Base-by-base conservation (phyloP, 2,329 filamentous ascomycete genomes). In the Escovopsis weberi region DNA sequence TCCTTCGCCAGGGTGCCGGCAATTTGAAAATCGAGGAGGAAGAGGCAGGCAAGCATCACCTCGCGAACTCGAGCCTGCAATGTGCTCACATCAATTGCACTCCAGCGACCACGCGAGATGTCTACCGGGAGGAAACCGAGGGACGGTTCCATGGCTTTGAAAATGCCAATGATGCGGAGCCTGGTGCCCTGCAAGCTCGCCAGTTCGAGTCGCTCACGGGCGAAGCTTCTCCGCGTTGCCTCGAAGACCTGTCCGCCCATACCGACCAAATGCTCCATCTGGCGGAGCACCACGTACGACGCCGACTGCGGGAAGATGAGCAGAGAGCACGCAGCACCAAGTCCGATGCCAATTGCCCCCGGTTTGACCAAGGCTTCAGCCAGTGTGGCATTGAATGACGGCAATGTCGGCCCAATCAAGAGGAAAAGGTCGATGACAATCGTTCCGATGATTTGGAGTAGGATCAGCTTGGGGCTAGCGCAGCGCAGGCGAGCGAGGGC, bases 291-390 rank as follows among this genome's bases (percentile, higher is more conserved):
- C 2, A 61, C 54, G 23, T 64, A 62, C 0, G 68, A 70, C 0
- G 69, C 68, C 0, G 69, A 72, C 35, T 63, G 62, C 0, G 69
- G 69, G 42, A 72, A 72, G 37, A 72, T 56, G 4, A 72, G 43
- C 1, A 72, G 40, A 5, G 60, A 64, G 37, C 62, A 67, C 4
- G 56, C 61, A 2, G 65, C 42, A 1, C 68, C 69, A 1, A 72
- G 51, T 0, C 63, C 69, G 6, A 67, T 56, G 0, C 65, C 68
- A 15, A 67, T 60, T 1, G 64, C 65, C 1, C 62, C 64, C 1
- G 69, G 69, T 35, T 66, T 64, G 3, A 71, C 57, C 18, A 72
- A 46, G 0, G 59, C 36, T 4, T 55, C 48, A 0, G 64, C 59
- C 3, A 73, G 41, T 0, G 50, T 63, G 4, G 61, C 62, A 4